Conservation (phyloP, 169 alveolate genomes). For the Hepatocystis sp. region DNA sequence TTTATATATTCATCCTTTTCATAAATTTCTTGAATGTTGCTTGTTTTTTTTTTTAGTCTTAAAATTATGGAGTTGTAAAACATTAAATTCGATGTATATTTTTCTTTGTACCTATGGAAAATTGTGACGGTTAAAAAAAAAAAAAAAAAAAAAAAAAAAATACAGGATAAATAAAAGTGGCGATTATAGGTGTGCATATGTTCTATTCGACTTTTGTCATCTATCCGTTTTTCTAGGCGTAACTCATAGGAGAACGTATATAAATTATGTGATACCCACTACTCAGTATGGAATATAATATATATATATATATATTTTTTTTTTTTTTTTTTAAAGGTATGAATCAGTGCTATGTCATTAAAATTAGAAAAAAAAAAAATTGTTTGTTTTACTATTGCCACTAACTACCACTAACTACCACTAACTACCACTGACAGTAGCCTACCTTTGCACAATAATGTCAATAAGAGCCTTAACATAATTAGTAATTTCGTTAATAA, state of each 20-base stretch:
- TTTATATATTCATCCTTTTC: conserved; percentile 74
- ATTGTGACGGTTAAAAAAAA: neutral
- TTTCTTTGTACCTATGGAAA: conserved; percentile 49
- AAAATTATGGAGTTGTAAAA: conserved; percentile 65
- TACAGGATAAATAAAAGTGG: too few relatives aligned
- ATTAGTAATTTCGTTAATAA: conserved; percentile 57
- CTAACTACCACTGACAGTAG: too few relatives aligned
- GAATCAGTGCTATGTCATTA: too few relatives aligned
- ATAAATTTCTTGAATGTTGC: conserved; percentile 59
- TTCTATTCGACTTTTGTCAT: too few relatives aligned
- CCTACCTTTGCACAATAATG: conserved; percentile 67
- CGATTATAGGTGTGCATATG: too few relatives aligned
- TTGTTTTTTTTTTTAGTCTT: conserved; percentile 60
- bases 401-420: too few relatives aligned
- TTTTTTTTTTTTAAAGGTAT: conserved; percentile 2
- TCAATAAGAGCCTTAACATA: conserved; percentile 50
- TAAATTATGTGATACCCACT: too few relatives aligned
- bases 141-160: neutral
- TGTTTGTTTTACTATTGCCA: too few relatives aligned
- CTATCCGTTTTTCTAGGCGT: too few relatives aligned
- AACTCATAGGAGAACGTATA: too few relatives aligned
- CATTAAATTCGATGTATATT: conserved; percentile 65
- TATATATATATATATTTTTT: neutral
- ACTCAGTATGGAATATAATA: too few relatives aligned
- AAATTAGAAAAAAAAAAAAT: too few relatives aligned